Evolutionary conservation across 2,329 filamentous ascomycete genomes (phyloP), one percentile per base, ranked within the genome.

Genomic region (Trichophyton mentagrophytes): DNA sequence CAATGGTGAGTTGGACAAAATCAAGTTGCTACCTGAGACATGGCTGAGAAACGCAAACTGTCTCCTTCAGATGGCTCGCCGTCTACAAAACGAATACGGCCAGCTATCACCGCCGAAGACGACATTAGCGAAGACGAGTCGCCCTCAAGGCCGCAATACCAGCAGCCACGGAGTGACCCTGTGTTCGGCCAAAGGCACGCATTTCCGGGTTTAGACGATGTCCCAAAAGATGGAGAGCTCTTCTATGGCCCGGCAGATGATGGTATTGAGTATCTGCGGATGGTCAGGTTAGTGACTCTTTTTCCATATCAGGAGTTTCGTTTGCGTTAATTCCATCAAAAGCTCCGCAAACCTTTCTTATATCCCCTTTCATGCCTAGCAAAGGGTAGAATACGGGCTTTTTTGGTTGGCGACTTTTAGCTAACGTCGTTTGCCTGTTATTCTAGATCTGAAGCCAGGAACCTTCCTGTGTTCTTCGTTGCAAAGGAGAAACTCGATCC

Each of bases 151-250:
- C 49, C 49, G 8, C 27, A 59, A 13, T 20, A 61, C 17, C 67
- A 75, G 62, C 73, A 74, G 59, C 76, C 78, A 25, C 74, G 74
- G 47, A 71, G 85, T 62, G 81, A 89, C 69, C 80, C 83, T 8
- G 81, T 83, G 1, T 89, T 84, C 71, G 87, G 87, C 46, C 87
- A 89, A 73, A 82, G 84, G 71, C 83, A 84, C 67, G 86, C 86
- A 49, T 87, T 90, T 66, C 85, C 86, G 5, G 80, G 80, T n/a
- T 73, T 83, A 13, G 80, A 83, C 53, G 77, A 80, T 62, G 61
- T 69, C 46, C 66, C 58, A 30, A 71, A 76, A 2, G 73, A 70
- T 8, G 80, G 83, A 44, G 84, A 86, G 62, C 74, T 85, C 0
- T 84, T 86, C 60, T 87, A 86, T 65, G 85, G 87, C 56, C 84